Evolutionary conservation across 805 yeast species (phyloP), one percentile per base, ranked within the genome.

Genomic region (Dipodascus albidus): DNA sequence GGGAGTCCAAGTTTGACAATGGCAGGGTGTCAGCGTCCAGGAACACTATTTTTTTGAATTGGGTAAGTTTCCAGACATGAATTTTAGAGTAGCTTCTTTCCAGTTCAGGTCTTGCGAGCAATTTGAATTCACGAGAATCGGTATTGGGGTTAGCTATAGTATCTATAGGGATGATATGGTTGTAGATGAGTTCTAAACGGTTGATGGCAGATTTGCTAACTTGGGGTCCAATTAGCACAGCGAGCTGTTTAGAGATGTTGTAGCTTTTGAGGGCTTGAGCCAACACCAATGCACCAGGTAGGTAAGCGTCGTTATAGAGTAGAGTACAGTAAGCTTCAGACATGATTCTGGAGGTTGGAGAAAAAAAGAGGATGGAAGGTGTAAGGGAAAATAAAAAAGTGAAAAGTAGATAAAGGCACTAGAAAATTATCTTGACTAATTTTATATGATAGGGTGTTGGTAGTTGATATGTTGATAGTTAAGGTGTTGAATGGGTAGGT

Each of bases 11-110:
- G 31, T 62, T 55, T 42, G 53, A 58, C 19, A 73, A 48, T 1
- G 81, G 81, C 48, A 79, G 67, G 11, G 79, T 75, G 60, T 79
- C 84, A 14, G 80, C 74, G 61, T 79, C 84, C 48, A 79, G 64
- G 58, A 75, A 79, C 35, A 80, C 72, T 2, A 79, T 64, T 49
- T 67, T 69, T 17, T 70, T 52, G 59, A 57, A 70, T 52, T 69
- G 70, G 24, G 66, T 63, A 53, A 74, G 72, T 23, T 65, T 62
- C 86, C 87, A 83, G 31, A 79, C 67, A 50, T 74, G 70, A 31
- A 83, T 65, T 62, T 83, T 83, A 27, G 85, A 76, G 58, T 76
- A 70, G 2, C 82, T 73, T 22, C 54, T 52, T 21, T 52, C 68
- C 42, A 79, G 70, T 52, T 79, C 82, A 1, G 80, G 79, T 27